Evolutionary conservation across 495 filamentous ascomycete genomes (phyloP).

Genomic region (Aspergillus sclerotiicarbonarius): DNA sequence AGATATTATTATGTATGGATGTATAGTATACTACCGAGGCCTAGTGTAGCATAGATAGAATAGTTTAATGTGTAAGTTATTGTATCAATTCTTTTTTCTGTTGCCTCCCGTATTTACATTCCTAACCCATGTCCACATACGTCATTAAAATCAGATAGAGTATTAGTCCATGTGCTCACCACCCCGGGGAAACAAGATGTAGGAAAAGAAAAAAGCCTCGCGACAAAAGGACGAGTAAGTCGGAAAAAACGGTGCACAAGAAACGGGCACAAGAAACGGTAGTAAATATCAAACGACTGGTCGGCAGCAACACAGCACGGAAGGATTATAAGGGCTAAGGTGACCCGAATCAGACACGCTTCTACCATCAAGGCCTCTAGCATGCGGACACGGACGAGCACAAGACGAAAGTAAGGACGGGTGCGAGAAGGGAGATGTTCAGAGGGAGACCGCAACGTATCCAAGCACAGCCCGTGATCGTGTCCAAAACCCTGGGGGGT

Average conservation of each 20-base stretch:
- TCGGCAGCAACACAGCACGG: slow-evolving; percentile 7
- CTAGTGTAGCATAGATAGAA: too few relatives aligned
- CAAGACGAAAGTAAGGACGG: slow-evolving; percentile 15
- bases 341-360: slow-evolving; percentile 10
- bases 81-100: slow-evolving; percentile 11
- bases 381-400: slow-evolving; percentile 6
- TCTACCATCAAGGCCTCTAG: slow-evolving; percentile 29
- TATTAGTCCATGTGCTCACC: slow-evolving; percentile 16
- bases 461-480: slow-evolving; percentile 4
- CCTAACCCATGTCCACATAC: slow-evolving; percentile 28
- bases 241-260: slow-evolving; percentile 12
- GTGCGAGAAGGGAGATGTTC: slow-evolving; percentile 23
- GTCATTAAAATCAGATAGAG: slow-evolving; percentile 27
- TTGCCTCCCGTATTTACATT: slow-evolving; percentile 40
- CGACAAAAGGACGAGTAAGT: slow-evolving; percentile 18
- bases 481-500: slow-evolving; percentile 11
- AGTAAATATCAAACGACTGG: slow-evolving; percentile 18
- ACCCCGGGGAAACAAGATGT: slow-evolving; percentile 9
- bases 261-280: slow-evolving; percentile 9
- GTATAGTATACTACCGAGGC: too few relatives aligned
- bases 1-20: too few relatives aligned
- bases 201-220: slow-evolving; percentile 3
- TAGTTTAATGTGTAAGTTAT: neutral
- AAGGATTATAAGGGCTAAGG: slow-evolving; percentile 15
- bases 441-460: slow-evolving; percentile 5